Percentiles rank a stretch among this genome's conserved stretches.
These are phyloP conservation scores for Rubia balearica DNA, from an alignment of 305 asterid species.

Conservation along the genomic window DNA sequence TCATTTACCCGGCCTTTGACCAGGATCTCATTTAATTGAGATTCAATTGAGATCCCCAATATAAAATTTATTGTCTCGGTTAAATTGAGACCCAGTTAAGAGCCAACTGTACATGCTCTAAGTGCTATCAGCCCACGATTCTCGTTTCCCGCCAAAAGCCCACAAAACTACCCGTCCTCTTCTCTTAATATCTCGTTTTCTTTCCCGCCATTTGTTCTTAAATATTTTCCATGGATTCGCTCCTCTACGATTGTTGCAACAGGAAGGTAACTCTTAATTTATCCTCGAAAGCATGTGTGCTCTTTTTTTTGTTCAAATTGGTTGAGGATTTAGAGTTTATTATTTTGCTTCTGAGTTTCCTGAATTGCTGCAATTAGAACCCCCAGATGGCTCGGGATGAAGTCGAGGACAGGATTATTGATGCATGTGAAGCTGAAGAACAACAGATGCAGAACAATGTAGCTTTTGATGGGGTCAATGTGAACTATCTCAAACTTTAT, in stretches of 20 bases:
- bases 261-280: not conserved
- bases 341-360: not conserved
- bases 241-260: not conserved
- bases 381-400: constrained; percentile 37
- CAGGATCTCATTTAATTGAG: too few relatives aligned
- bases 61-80: too few relatives aligned
- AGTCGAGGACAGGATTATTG: constrained; percentile 56
- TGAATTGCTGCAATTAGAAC: too few relatives aligned
- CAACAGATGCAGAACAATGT: constrained; percentile 22
- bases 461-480: constrained; percentile 52
- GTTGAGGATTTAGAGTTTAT: not conserved
- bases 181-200: not conserved
- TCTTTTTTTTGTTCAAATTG: not conserved
- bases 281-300: too few relatives aligned
- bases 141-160: constrained; percentile 22
- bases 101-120: too few relatives aligned
- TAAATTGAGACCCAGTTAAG: too few relatives aligned
- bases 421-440: constrained; percentile 33
- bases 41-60: too few relatives aligned
- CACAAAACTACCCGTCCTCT: not conserved
- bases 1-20: too few relatives aligned
- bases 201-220: constrained; percentile 26
- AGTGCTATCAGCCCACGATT: too few relatives aligned
- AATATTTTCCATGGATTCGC: not conserved
- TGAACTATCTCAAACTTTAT: constrained; percentile 46